These are phyloP conservation scores for Euphorbia peplus DNA, from an alignment of 345 rosid species.

Conservation along the genomic window DNA sequence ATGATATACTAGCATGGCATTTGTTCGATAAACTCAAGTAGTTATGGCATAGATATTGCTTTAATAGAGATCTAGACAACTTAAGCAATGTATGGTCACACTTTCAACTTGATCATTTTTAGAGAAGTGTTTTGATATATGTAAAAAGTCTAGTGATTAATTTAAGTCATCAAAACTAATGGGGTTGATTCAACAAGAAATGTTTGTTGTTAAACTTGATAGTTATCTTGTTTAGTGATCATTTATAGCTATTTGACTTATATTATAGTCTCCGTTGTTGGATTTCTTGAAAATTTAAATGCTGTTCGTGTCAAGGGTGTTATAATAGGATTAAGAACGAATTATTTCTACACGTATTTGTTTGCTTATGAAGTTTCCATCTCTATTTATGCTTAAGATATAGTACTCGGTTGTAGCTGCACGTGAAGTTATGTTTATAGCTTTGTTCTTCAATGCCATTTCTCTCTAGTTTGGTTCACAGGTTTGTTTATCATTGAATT, in stretches of 20 bases:
- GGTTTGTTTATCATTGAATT: too few relatives aligned
- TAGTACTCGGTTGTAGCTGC: not conserved
- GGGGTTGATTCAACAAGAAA: too few relatives aligned
- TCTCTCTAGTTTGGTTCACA: not conserved
- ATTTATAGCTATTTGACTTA: not conserved
- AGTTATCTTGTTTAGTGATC: not conserved
- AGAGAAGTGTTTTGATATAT: too few relatives aligned
- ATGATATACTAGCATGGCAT: too few relatives aligned
- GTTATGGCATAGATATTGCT: too few relatives aligned
- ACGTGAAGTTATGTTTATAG: not conserved
- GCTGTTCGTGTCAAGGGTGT: not conserved
- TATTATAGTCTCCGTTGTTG: not conserved
- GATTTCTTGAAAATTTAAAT: not conserved
- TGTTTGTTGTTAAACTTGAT: too few relatives aligned
- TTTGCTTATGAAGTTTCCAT: constrained; percentile 38
- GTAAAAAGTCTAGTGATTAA: too few relatives aligned
- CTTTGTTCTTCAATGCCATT: not conserved
- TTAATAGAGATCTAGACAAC: too few relatives aligned
- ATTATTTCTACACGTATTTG: constrained; percentile 37
- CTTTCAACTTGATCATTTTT: too few relatives aligned
- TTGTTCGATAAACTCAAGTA: too few relatives aligned
- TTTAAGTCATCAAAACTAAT: too few relatives aligned
- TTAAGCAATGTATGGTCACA: too few relatives aligned
- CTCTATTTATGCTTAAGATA: not conserved
- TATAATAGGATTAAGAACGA: constrained; percentile 4